Conservation (phyloP, 2,329 filamentous ascomycete genomes). For the Gaeumannomyces tritici region DNA sequence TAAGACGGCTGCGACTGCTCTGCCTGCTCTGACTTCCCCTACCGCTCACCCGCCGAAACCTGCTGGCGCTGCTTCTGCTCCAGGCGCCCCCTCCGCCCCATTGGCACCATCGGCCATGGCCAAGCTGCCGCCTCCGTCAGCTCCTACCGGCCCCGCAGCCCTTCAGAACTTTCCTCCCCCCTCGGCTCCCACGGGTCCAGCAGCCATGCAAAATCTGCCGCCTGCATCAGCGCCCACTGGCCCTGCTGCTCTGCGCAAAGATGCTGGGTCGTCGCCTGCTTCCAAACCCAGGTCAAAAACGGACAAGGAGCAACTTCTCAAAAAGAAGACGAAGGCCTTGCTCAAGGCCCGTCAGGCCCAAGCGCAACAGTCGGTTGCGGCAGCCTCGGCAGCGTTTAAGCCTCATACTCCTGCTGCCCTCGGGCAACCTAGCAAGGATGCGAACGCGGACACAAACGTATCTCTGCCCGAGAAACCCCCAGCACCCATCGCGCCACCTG, state of each 20-base stretch:
- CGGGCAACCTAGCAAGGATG: background rate
- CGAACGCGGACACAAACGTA: background rate
- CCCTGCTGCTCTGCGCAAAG: conserved; percentile 2
- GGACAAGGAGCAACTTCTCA: conserved; percentile 63
- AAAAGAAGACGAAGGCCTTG: conserved; percentile 70
- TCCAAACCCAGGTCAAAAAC: conserved; percentile 39
- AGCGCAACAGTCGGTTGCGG: conserved; percentile 2
- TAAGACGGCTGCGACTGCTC: background rate
- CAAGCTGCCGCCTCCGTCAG: background rate
- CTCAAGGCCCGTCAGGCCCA: conserved; percentile 41
- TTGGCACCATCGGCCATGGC: conserved; percentile 1
- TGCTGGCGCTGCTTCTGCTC: conserved; percentile 5
- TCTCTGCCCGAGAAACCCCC: background rate
- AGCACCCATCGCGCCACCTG: background rate
- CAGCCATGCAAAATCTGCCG: conserved; percentile 7
- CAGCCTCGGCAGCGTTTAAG: background rate
- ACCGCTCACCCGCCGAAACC: background rate
- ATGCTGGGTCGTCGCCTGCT: conserved; percentile 2
- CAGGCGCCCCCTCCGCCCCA: background rate
- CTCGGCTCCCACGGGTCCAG: background rate
- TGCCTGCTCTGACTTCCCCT: background rate
- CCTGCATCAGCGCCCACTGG: conserved; percentile 3
- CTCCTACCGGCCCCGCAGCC: background rate
- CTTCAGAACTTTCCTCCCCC: background rate
- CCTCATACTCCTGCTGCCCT: background rate